phyloP scores from a whole-genome alignment of 176 grass and related monocot genomes.

The Triticum monococcum region DNA sequence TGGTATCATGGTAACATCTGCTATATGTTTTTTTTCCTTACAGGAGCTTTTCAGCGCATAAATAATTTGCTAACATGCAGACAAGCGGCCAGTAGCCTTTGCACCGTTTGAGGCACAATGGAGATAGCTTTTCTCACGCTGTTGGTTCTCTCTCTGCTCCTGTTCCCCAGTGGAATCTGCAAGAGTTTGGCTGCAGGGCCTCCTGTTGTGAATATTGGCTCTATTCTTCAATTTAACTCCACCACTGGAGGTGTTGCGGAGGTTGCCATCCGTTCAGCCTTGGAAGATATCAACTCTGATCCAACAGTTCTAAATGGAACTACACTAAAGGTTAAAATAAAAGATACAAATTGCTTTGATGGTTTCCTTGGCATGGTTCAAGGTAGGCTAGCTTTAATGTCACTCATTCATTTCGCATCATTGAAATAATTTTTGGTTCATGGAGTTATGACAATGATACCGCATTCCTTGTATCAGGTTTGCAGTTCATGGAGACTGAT shows the following conservation, averaged over 20 bases:
- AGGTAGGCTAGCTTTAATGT: slow-evolving; percentile 44
- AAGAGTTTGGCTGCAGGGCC: slow-evolving; percentile 55
- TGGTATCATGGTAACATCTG: neutral
- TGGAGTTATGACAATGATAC: slow-evolving; percentile 23
- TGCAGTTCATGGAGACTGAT: slow-evolving; percentile 90
- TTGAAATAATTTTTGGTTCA: neutral
- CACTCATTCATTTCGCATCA: neutral
- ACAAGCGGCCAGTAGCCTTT: slow-evolving; percentile 4
- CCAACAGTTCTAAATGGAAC: slow-evolving; percentile 77
- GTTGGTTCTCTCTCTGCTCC: slow-evolving; percentile 37
- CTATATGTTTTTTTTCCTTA: neutral
- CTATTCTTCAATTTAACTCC: slow-evolving; percentile 66
- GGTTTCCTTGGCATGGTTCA: slow-evolving; percentile 87
- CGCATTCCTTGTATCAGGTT: slow-evolving; percentile 39
- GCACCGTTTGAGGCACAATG: slow-evolving; percentile 45
- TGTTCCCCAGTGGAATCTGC: slow-evolving; percentile 34
- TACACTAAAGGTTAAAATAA: slow-evolving; percentile 41
- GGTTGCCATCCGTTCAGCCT: slow-evolving; percentile 69
- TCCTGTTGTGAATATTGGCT: slow-evolving; percentile 66
- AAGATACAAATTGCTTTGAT: slow-evolving; percentile 72
- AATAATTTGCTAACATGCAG: slow-evolving; percentile 17
- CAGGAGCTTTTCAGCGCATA: neutral
- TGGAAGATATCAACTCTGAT: slow-evolving; percentile 86
- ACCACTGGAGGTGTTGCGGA: slow-evolving; percentile 65
- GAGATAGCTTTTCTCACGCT: slow-evolving; percentile 34